phyloP scores from a whole-genome alignment of 805 yeast genomes.

The Ogataea pilisensis region DNA sequence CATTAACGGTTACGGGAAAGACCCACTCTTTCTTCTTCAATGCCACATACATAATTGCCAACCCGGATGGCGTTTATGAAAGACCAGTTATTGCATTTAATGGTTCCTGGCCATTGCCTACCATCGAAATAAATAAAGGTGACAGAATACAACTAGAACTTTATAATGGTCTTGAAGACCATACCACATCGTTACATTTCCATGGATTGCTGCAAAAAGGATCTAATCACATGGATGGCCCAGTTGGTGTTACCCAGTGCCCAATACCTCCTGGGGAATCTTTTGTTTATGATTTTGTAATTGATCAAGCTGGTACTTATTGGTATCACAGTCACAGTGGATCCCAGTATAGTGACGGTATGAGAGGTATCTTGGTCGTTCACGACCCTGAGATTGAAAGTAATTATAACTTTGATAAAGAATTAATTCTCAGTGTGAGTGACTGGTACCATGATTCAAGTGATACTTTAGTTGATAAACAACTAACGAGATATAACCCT shows the following conservation, averaged over 20 bases:
- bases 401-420: conserved; percentile 63
- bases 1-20: conserved; percentile 18
- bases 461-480: conserved; percentile 40
- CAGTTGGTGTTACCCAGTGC: conserved; percentile 75
- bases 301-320: conserved; percentile 70
- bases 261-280: conserved; percentile 70
- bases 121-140: conserved; percentile 58
- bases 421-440: conserved; percentile 49
- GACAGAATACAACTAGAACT: conserved; percentile 58
- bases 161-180: conserved; percentile 50
- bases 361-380: conserved; percentile 63
- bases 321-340: conserved; percentile 85
- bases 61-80: conserved; percentile 59
- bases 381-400: conserved; percentile 44
- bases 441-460: conserved; percentile 64
- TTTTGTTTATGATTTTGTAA: conserved; percentile 65
- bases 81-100: conserved; percentile 65
- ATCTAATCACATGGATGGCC: conserved; percentile 68
- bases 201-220: conserved; percentile 74
- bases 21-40: conserved; percentile 57
- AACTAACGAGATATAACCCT: conserved; percentile 66
- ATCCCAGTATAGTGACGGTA: conserved; percentile 74
- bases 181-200: conserved; percentile 66
- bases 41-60: conserved; percentile 56
- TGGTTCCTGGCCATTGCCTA: conserved; percentile 71